Conservation (phyloP, 2,329 filamentous ascomycete genomes). For the Penicillium capsulatum region DNA sequence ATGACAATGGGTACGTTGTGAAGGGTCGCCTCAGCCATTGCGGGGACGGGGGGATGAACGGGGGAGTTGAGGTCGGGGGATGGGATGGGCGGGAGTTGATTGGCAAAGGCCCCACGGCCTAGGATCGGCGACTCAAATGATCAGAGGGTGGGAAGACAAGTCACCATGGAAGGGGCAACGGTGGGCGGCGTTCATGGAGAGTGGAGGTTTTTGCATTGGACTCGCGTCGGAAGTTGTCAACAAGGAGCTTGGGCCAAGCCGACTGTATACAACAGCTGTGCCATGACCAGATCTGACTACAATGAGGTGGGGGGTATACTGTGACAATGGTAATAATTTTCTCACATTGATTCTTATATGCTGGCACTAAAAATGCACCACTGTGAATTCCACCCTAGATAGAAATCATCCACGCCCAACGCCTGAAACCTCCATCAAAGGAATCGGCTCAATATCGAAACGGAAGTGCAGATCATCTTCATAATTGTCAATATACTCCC, state of each 20-base stretch:
- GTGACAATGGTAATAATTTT: no score
- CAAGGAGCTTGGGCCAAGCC: constrained; percentile 41
- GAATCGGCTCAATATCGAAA: no score
- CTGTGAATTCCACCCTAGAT: no score
- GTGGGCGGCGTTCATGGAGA: constrained; percentile 15
- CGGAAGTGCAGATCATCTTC: no score
- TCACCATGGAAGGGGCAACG: constrained; percentile 12
- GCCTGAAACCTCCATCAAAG: no score
- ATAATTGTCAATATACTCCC: no score
- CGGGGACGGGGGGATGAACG: constrained; percentile 20
- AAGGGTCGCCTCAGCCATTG: constrained; percentile 63
- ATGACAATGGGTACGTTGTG: constrained; percentile 98
- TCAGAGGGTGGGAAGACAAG: constrained; percentile 6
- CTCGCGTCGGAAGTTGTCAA: constrained; percentile 31
- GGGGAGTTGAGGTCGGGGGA: constrained; percentile 16
- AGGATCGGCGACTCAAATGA: constrained; percentile 16
- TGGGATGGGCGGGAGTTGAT: constrained; percentile 21
- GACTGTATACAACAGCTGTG: constrained; percentile 8
- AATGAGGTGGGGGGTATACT: no score
- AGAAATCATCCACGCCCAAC: no score
- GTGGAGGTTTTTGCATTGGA: constrained; percentile 13
- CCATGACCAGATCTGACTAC: neutral
- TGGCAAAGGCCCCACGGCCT: constrained; percentile 32
- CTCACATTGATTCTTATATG: no score
- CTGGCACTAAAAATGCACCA: no score